Evolutionary conservation across 495 filamentous ascomycete species (phyloP), one percentile per base, ranked within the genome.

Genomic region (Chaetomium cochliodes): DNA sequence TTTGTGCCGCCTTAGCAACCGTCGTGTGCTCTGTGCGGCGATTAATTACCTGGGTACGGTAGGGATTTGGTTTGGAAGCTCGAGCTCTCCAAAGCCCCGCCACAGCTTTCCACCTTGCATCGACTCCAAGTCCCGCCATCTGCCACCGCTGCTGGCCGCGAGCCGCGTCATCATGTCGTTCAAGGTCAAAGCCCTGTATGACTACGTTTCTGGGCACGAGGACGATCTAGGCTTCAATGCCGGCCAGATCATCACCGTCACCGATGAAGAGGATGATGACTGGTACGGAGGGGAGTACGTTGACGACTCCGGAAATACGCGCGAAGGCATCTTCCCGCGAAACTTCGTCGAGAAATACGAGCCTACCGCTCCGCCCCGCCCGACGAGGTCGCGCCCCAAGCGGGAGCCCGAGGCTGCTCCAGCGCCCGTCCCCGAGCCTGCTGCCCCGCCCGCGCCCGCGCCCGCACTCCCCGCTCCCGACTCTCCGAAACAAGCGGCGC

Each of bases 281-380:
- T 98, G 94, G 94, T 98, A 97, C 74, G 86, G 83, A 63, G 94
- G 94, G 56, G 90, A 96, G 77, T 98, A 96, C 72, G 81, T 86
- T 62, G 91, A 96, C 74, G 85, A 82, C 53, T 68, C 76, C 42
- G 93, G 92, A 9, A 75, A 70, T 56, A 92, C 89, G 70, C 84
- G 87, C 67, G 90, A 96, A 72, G 94, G 94, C 41, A 90, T 98
- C 62, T 98, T 98, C 78, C 94, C 94, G 16, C 89, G 87, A 72
- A 98, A 98, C 78, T 98, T 98, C 69, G 96, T 98, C 58, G 93
- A 98, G 76, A 88, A 88, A 73, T 96, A 91, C 74, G 92, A 96
- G 67, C 94, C 96, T 26, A 90, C 88, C 65, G 88, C 92, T 64
- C 94, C 94, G 61, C 91, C 93, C 39, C 87, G 94, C 49, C 94